A percentile compares a stretch with the other conserved stretches of the same genome.
phyloP scores from a whole-genome alignment of 1,139 yeast genomes.

The Candida smagusa region DNA sequence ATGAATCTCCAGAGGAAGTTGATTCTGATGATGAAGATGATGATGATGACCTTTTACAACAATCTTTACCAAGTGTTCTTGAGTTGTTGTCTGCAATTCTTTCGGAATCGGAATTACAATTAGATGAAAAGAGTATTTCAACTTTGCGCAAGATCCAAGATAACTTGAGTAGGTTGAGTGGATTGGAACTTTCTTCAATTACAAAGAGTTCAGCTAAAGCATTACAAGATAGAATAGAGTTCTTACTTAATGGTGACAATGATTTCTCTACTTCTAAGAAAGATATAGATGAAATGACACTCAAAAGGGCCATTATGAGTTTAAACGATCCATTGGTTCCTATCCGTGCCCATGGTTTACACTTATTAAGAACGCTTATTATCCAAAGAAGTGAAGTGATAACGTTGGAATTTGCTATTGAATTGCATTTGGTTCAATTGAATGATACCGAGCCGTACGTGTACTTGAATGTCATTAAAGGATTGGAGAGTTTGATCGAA shows the following conservation, averaged over 20 bases:
- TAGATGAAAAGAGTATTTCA: constrained; percentile 19
- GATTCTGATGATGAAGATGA: constrained; percentile 25
- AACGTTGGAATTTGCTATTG: constrained; percentile 51
- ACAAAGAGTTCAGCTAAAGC: constrained; percentile 22
- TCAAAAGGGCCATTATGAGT: constrained; percentile 59
- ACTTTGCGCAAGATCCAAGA: constrained; percentile 27
- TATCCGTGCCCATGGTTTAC: constrained; percentile 81
- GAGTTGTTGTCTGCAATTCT: constrained; percentile 56
- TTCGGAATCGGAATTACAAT: constrained; percentile 35
- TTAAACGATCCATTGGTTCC: constrained; percentile 81
- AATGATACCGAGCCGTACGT: constrained; percentile 83
- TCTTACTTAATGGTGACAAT: constrained; percentile 25
- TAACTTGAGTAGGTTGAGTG: constrained; percentile 20
- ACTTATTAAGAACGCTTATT: constrained; percentile 58
- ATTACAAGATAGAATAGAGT: constrained; percentile 27
- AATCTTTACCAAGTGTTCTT: constrained; percentile 36
- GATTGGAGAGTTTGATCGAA: constrained; percentile 58
- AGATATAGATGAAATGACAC: constrained; percentile 27
- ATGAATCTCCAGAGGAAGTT: constrained; percentile 33
- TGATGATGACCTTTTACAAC: constrained; percentile 12
- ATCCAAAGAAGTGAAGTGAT: constrained; percentile 49
- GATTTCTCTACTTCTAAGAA: constrained; percentile 11
- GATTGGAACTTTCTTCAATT: constrained; percentile 5
- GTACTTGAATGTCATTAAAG: constrained; percentile 79
- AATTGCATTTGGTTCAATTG: constrained; percentile 62